phyloP scores from a whole-genome alignment of 768 basidiomycete genomes.

The Leucocoprinus birnbaumii region DNA sequence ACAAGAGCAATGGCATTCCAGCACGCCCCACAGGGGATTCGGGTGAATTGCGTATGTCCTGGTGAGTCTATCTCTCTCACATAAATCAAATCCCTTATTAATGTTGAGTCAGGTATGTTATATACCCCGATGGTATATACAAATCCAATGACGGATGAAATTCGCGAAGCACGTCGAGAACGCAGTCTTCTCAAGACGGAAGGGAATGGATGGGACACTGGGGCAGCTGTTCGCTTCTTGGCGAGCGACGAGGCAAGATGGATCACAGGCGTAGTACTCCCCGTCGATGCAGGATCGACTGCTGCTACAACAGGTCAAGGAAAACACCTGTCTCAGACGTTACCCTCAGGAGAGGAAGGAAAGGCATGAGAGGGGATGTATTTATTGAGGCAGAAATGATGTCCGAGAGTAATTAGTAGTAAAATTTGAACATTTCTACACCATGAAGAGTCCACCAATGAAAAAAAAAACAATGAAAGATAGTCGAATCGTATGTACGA shows the following conservation, averaged over 20 bases:
- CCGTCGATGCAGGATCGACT: constrained; percentile 40
- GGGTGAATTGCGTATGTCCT: constrained; percentile 39
- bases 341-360: constrained; percentile 5
- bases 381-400: background rate
- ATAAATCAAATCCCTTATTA: background rate
- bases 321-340: background rate
- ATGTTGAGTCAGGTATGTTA: constrained; percentile 28
- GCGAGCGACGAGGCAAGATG: constrained; percentile 40
- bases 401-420: no score
- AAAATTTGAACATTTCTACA: no score
- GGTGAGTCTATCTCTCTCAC: constrained; percentile 21
- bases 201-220: constrained; percentile 42
- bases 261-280: constrained; percentile 37
- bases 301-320: constrained; percentile 24
- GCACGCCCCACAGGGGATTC: constrained; percentile 35
- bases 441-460: no score
- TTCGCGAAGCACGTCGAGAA: constrained; percentile 32
- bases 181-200: constrained; percentile 37
- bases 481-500: no score
- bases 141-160: constrained; percentile 29
- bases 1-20: constrained; percentile 43
- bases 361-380: background rate
- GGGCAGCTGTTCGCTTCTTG: constrained; percentile 35
- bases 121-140: constrained; percentile 40
- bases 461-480: no score